Base-by-base conservation (phyloP, 495 filamentous ascomycete species). In the Lophium mytilinum region DNA sequence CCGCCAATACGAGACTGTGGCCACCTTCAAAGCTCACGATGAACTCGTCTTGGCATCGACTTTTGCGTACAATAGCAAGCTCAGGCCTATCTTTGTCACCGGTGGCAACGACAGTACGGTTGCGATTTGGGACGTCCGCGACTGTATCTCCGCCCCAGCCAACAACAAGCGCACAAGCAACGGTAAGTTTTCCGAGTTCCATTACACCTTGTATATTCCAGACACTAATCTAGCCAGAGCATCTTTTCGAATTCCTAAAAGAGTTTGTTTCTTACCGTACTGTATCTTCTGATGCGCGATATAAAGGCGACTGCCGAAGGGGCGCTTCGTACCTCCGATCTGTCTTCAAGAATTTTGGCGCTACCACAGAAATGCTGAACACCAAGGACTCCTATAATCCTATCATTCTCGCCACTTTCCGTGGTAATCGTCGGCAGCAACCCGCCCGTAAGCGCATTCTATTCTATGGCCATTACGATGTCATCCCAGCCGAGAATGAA, bases 401-500 rank as follows among this genome's bases (percentile, higher is more conserved):
- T 1, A 82, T 97, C 19, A 89, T 98, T 0, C 86, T 85, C 68
- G 92, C 93, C 35, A 84, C 84, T 55, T 98, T 98, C 68, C 78
- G 80, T 49, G 89, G 88, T 19, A 89, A 80, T 66, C 80, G 69
- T 5, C 67, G 75, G 19, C 77, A 78, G 2, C 65, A 72, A 0
- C 71, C 69, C 12, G 74, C 78, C 24, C 80, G 89, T 19, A 95
- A 91, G 72, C 90, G 87, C 0, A 86, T 96, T 36, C 75, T 98
- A 12, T 98, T 98, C 70, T 98, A 98, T 68, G 94, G 94, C 3
- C 93, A 98, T 63, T 98, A 98, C 71, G 93, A 98, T 57, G 89
- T 98, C n/a, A 90, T 98, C n/a, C 80, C 88, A 17, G 93, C 94
- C 0, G 88, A 94, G 53, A 83, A 85, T 35, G 84, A 86, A 52